Evolutionary conservation across 2,329 filamentous ascomycete genomes (phyloP).

Genomic region (Ascochyta clinopodiicola): DNA sequence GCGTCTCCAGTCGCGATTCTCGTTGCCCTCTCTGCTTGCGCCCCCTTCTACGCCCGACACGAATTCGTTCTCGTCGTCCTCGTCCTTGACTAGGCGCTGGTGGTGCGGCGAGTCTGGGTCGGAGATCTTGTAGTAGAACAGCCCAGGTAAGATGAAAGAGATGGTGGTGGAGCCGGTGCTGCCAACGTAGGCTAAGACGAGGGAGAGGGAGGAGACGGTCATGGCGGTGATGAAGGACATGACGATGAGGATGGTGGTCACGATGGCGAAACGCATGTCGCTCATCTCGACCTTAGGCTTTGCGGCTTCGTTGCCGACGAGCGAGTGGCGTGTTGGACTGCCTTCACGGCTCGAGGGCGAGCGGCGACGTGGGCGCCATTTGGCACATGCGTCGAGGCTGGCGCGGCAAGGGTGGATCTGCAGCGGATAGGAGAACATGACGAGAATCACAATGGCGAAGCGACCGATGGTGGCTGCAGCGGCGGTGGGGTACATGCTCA

Average conservation of each 20-base stretch:
- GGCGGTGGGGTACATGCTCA: conserved; percentile 73
- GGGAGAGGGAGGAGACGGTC: conserved; percentile 86
- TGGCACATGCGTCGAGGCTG: conserved; percentile 91
- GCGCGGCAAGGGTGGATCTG: conserved; percentile 96
- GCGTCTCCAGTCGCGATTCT: conserved; percentile 68
- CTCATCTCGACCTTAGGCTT: conserved; percentile 67
- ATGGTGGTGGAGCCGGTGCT: conserved; percentile 94
- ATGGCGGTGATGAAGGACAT: conserved; percentile 87
- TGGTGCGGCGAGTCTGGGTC: conserved; percentile 86
- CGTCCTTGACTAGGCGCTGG: conserved; percentile 86
- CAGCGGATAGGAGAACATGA: conserved; percentile 94
- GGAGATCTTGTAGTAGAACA: conserved; percentile 99
- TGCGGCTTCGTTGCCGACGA: conserved; percentile 48
- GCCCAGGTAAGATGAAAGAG: conserved; percentile 91
- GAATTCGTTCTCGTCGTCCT: conserved; percentile 79
- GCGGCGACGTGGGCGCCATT: conserved; percentile 73
- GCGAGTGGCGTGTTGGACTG: conserved; percentile 53
- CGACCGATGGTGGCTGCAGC: conserved; percentile 90
- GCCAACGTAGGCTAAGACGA: conserved; percentile 92
- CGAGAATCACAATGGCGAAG: conserved; percentile 91
- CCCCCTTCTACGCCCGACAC: conserved; percentile 59
- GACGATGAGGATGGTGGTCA: conserved; percentile 86
- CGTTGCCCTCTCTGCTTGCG: conserved; percentile 53
- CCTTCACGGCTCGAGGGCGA: conserved; percentile 26
- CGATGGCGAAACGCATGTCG: conserved; percentile 84